A percentile compares a stretch with the other conserved stretches of the same genome.
phyloP scores from a whole-genome alignment of 1,139 yeast genomes.

The Hansenula sp. region DNA sequence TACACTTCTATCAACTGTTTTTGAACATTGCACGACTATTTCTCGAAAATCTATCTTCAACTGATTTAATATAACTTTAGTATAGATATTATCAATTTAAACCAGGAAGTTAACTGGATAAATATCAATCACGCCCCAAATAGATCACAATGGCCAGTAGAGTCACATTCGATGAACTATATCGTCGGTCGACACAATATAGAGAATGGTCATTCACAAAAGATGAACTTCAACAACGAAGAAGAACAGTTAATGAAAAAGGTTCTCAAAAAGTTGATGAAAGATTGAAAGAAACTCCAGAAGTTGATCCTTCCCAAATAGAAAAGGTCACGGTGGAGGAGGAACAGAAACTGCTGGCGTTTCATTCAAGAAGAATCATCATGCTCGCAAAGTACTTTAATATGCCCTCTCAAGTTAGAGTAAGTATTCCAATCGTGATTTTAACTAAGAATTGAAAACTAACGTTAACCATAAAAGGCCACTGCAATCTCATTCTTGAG shows the following conservation, averaged over 20 bases:
- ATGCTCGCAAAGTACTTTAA: constrained; percentile 53
- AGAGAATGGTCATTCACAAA: constrained; percentile 78
- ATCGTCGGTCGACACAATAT: constrained; percentile 82
- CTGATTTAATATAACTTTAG: too few relatives aligned
- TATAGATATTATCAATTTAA: too few relatives aligned
- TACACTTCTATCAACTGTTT: too few relatives aligned
- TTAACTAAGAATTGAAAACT: not conserved
- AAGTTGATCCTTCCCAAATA: constrained; percentile 34
- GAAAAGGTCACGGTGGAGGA: constrained; percentile 60
- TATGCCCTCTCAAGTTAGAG: constrained; percentile 58
- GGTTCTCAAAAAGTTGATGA: constrained; percentile 43
- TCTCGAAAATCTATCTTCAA: too few relatives aligned
- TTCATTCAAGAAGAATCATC: constrained; percentile 67
- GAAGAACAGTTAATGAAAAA: constrained; percentile 45
- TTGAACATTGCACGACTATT: too few relatives aligned
- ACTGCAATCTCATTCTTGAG: constrained; percentile 83
- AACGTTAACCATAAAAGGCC: constrained; percentile 42
- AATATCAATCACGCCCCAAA: too few relatives aligned
- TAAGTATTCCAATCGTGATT: constrained; percentile 5
- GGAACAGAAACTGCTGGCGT: constrained; percentile 61
- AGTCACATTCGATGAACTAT: constrained; percentile 73
- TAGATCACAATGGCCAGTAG: constrained; percentile 22
- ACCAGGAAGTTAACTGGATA: too few relatives aligned
- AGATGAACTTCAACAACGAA: constrained; percentile 44
- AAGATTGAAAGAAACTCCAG: constrained; percentile 30